These are phyloP conservation scores for Suillus weaverae DNA, from an alignment of 768 basidiomycete genomes.

Conservation along the genomic window DNA sequence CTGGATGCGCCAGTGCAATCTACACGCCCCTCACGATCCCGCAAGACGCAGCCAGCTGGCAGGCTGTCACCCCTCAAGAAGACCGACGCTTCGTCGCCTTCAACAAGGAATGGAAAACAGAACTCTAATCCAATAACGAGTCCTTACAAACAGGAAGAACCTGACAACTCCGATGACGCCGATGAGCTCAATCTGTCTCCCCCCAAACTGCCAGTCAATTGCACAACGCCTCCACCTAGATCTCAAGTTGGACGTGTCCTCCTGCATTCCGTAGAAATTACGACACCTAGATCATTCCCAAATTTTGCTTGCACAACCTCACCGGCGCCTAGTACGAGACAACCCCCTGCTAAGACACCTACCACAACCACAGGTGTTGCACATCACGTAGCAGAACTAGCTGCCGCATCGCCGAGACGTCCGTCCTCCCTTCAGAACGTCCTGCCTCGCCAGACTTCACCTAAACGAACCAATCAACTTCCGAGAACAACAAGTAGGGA, in stretches of 20 bases:
- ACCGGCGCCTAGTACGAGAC: conserved; percentile 5
- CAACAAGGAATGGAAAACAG: background rate
- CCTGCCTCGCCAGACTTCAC: conserved; percentile 22
- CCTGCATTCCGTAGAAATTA: conserved; percentile 33
- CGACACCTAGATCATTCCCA: conserved; percentile 23
- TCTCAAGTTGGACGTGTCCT: conserved; percentile 21
- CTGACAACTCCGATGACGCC: conserved; percentile 14
- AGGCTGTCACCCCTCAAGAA: conserved; percentile 7
- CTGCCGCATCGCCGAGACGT: background rate
- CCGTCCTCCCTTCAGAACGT: conserved; percentile 15
- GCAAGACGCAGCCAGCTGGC: background rate
- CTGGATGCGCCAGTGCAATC: conserved; percentile 1
- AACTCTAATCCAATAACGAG: background rate
- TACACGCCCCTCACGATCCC: conserved; percentile 1
- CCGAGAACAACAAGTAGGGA: conserved; percentile 21
- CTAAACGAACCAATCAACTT: conserved; percentile 14
- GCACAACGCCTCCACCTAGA: conserved; percentile 25
- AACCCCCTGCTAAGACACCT: conserved; percentile 8
- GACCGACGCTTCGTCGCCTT: conserved; percentile 1
- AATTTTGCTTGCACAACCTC: conserved; percentile 13
- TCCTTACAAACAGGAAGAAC: background rate
- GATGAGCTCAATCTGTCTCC: conserved; percentile 32
- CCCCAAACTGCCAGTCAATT: conserved; percentile 11
- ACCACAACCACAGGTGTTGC: conserved; percentile 21
- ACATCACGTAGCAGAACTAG: conserved; percentile 1